Evolutionary conservation across 768 basidiomycete species (phyloP).

Genomic region (Lyophyllum atratum): DNA sequence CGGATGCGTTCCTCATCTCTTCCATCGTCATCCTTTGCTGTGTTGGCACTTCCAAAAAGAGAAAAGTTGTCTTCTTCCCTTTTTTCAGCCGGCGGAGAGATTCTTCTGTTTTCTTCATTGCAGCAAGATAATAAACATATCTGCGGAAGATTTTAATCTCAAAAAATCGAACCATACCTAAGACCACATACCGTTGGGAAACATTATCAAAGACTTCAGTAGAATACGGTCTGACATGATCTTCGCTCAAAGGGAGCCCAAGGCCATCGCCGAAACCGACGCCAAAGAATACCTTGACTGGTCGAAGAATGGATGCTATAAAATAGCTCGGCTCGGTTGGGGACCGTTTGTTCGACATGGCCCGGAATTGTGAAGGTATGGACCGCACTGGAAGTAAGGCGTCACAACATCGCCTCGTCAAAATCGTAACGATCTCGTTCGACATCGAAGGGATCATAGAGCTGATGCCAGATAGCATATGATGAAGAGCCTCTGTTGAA

Average conservation of each 20-base stretch:
- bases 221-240: constrained; percentile 50
- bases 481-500: constrained; percentile 53
- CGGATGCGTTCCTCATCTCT: constrained; percentile 90
- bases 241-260: constrained; percentile 58
- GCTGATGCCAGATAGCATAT: constrained; percentile 50
- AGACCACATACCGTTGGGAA: constrained; percentile 54
- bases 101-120: constrained; percentile 93
- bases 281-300: constrained; percentile 75
- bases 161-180: background rate
- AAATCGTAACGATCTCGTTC: constrained; percentile 64
- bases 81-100: constrained; percentile 85
- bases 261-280: constrained; percentile 57
- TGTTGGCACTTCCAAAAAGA: constrained; percentile 62
- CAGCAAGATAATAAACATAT: constrained; percentile 77
- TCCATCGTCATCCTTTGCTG: constrained; percentile 63
- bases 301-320: constrained; percentile 76
- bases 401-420: constrained; percentile 83
- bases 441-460: constrained; percentile 60
- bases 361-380: constrained; percentile 89
- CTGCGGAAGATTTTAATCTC: constrained; percentile 35
- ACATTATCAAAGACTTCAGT: constrained; percentile 73
- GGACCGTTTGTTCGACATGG: constrained; percentile 71
- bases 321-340: constrained; percentile 88
- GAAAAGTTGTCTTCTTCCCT: constrained; percentile 78
- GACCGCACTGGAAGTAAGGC: constrained; percentile 82